These are phyloP conservation scores for Dothideomycetes sp. DNA, from an alignment of 2,329 filamentous ascomycete species.

Conservation along the genomic window DNA sequence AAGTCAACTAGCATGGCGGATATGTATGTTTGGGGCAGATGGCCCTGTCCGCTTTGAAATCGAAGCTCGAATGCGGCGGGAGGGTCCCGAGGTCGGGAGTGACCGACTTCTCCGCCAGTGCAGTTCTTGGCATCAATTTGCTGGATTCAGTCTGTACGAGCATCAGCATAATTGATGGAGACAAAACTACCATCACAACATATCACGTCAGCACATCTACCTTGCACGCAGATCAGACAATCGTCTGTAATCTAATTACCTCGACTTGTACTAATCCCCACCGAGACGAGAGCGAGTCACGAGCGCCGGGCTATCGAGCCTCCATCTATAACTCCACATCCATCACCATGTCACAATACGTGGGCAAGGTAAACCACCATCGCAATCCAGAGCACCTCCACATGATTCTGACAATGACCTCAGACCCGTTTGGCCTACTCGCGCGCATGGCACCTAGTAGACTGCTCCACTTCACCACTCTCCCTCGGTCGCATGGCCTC, in stretches of 20 bases:
- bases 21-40: background rate
- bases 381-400: background rate
- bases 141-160: no score
- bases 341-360: constrained; percentile 61
- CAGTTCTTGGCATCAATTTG: constrained; percentile 3
- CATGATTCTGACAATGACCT: background rate
- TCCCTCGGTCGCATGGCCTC: constrained; percentile 85
- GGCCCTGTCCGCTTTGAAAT: background rate
- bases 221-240: no score
- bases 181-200: no score
- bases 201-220: no score
- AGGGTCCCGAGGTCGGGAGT: background rate
- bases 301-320: constrained; percentile 1
- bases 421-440: constrained; percentile 96
- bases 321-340: background rate
- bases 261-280: no score
- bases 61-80: background rate
- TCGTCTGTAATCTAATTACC: no score
- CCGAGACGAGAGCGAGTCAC: background rate
- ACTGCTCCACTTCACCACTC: constrained; percentile 56
- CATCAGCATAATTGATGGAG: no score
- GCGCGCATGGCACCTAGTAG: constrained; percentile 85
- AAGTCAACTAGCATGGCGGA: background rate
- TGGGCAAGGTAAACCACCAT: constrained; percentile 53
- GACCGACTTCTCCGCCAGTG: background rate